phyloP scores from a whole-genome alignment of 2,329 filamentous ascomycete species.

The Alternaria conjuncta region DNA sequence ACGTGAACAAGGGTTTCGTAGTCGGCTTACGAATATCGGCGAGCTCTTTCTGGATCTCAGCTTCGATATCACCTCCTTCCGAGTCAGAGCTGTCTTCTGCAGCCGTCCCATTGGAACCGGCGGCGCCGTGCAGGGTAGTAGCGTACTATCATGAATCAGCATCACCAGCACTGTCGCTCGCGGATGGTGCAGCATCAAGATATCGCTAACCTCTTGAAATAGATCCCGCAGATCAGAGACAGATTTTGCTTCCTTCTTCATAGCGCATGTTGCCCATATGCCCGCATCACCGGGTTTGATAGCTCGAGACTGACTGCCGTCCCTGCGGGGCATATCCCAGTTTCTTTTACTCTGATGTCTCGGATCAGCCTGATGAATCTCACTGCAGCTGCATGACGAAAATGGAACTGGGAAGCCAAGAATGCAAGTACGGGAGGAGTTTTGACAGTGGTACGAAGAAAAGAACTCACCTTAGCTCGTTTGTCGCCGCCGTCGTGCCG shows the following conservation, averaged over 20 bases:
- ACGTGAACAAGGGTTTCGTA: slow-evolving; percentile 58
- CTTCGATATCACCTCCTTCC: slow-evolving; percentile 68
- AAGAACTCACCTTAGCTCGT: slow-evolving; percentile 46
- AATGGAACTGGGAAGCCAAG: slow-evolving; percentile 19
- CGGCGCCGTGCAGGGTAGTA: slow-evolving; percentile 59
- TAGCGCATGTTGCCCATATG: slow-evolving; percentile 79
- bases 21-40: slow-evolving; percentile 63
- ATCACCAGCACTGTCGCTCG: background rate
- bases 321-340: slow-evolving; percentile 51
- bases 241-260: slow-evolving; percentile 73
- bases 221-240: slow-evolving; percentile 70
- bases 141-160: slow-evolving; percentile 68
- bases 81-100: slow-evolving; percentile 47
- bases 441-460: slow-evolving; percentile 18
- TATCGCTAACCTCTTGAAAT: slow-evolving; percentile 66
- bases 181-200: background rate
- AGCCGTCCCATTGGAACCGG: slow-evolving; percentile 47
- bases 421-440: slow-evolving; percentile 11
- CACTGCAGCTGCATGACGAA: slow-evolving; percentile 25
- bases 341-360: slow-evolving; percentile 50
- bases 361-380: slow-evolving; percentile 22
- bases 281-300: slow-evolving; percentile 74
- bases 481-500: slow-evolving; percentile 40
- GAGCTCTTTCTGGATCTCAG: slow-evolving; percentile 75
- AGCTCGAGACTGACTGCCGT: slow-evolving; percentile 35